Base-by-base conservation (phyloP, 305 asterid genomes). In the Fraxinus ornus region DNA sequence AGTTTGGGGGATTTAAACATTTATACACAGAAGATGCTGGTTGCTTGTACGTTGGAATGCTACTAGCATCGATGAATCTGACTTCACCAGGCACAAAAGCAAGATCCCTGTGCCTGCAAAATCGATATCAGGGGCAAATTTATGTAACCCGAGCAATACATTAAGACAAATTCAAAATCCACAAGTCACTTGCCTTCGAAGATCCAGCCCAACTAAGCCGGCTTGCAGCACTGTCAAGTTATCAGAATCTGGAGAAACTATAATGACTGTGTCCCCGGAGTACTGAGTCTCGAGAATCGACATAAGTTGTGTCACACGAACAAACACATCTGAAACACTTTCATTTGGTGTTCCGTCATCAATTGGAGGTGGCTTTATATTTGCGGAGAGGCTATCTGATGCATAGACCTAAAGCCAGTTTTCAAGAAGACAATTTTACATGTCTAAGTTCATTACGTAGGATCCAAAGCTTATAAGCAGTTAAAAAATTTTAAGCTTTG, bases 221-320 rank as follows among this genome's bases (percentile, higher is more conserved):
- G 98, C 97, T 88, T 91, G 97, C 24, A 95, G 90, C 85, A 95
- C 84, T 0, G 97, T 84, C 85, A 95, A 82, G 87, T 94, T 95
- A 87, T 95, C 94, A 0, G 98, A 94, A 88, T 95, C 98, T 0
- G 97, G 98, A 24, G 98, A 95, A 30, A 95, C 98, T 77, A 95
- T 92, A 70, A 95, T 77, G 44, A 94, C 94, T 0, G 97, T 92
- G 77, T 93, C 94, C 39, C 84, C 97, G 0, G 98, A 88, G 74
- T 95, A 95, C 57, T 94, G 98, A 1, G 98, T 94, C 88, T 95
- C 98, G 22, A 95, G 98, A 83, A 95, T 91, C 0, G 98, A 94
- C 98, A 94, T 95, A 85, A 94, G 94, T 70, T 94, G 98, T 9
- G 98, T 95, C 70, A 95, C 94, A 17, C 98, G 98, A 44, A 95